Evolutionary conservation across 805 yeast genomes (phyloP).

Genomic region (Saturnispora zaruensis): DNA sequence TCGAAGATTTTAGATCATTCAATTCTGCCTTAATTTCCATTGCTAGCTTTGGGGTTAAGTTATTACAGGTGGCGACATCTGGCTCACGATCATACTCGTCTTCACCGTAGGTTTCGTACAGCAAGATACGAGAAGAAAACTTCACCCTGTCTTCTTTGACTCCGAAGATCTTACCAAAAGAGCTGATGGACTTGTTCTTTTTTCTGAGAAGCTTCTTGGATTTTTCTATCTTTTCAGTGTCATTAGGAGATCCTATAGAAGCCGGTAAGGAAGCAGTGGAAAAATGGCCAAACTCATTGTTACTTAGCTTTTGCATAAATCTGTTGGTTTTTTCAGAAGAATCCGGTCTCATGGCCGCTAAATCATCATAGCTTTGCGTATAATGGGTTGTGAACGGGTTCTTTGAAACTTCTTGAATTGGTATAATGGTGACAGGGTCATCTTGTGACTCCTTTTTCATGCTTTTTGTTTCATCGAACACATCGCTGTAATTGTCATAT

Average conservation of each 20-base stretch:
- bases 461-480: background rate
- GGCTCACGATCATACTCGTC: slow-evolving; percentile 90
- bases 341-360: background rate
- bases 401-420: background rate
- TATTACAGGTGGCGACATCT: slow-evolving; percentile 86
- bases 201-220: slow-evolving; percentile 13
- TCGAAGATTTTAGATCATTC: slow-evolving; percentile 65
- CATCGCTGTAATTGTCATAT: background rate
- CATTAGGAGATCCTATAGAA: background rate
- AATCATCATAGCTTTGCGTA: slow-evolving; percentile 10
- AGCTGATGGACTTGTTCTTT: slow-evolving; percentile 17
- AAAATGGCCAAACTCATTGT: slow-evolving; percentile 6
- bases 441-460: background rate
- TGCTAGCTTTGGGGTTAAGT: slow-evolving; percentile 78
- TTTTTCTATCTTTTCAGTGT: slow-evolving; percentile 1
- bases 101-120: slow-evolving; percentile 77
- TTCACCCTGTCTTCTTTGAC: slow-evolving; percentile 25
- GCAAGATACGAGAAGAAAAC: slow-evolving; percentile 73
- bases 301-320: slow-evolving; percentile 8
- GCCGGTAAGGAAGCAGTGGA: slow-evolving; percentile 13
- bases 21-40: slow-evolving; percentile 80
- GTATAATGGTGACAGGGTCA: background rate
- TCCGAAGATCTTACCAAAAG: slow-evolving; percentile 15
- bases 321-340: slow-evolving; percentile 8
- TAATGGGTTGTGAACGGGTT: slow-evolving; percentile 13